A percentile compares a stretch with the other conserved stretches of the same genome.
phyloP scores from a whole-genome alignment of 140 eudicot species.

The Erigeron philadelphicus region DNA sequence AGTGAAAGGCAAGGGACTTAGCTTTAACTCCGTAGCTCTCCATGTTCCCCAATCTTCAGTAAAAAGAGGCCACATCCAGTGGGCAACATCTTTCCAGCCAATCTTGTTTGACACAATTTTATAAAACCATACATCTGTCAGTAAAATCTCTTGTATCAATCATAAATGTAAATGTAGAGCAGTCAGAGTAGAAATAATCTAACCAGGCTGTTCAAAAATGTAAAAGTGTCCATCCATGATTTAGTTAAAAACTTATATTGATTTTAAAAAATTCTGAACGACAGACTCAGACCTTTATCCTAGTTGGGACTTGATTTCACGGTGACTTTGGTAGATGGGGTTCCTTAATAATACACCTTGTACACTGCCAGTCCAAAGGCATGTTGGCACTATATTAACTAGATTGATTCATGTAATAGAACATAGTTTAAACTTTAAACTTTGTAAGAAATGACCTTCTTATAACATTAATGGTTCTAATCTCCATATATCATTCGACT shows the following conservation, averaged over 20 bases:
- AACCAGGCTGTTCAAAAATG: neutral
- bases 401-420: slow-evolving; percentile 2
- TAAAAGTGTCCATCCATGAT: slow-evolving; percentile 1
- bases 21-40: slow-evolving; percentile 70
- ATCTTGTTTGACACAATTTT: slow-evolving; percentile 36
- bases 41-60: slow-evolving; percentile 86
- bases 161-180: slow-evolving; percentile 6
- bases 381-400: neutral
- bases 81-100: slow-evolving; percentile 84
- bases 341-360: no score
- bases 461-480: neutral
- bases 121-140: slow-evolving; percentile 16
- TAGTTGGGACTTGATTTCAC: no score
- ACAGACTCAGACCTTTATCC: no score
- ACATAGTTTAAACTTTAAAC: neutral
- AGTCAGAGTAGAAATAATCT: slow-evolving; percentile 8
- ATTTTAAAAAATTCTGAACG: no score
- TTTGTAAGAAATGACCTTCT: neutral
- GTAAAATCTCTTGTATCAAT: neutral
- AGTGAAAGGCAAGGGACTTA: slow-evolving; percentile 84
- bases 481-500: neutral
- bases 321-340: no score
- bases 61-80: slow-evolving; percentile 99
- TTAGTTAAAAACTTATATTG: no score
- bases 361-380: no score